Evolutionary conservation across 352 stramenopile genomes (phyloP).

Genomic region (Pythium apleroticum): DNA sequence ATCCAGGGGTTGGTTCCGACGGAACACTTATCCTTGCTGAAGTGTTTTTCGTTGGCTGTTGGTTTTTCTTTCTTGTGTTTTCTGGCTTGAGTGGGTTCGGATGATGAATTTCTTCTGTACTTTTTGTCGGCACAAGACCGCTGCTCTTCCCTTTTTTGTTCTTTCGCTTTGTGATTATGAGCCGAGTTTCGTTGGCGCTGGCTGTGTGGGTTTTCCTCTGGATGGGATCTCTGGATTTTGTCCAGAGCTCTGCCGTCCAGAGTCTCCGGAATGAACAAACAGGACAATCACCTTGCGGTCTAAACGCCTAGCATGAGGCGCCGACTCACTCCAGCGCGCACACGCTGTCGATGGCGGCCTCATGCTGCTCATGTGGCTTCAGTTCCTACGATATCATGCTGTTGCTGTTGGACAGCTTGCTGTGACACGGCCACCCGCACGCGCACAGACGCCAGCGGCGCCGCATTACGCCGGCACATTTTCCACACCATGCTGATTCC

Average conservation of each 20-base stretch:
- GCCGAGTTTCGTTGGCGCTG: not conserved
- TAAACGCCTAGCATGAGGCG: too few relatives aligned
- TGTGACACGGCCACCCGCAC: not conserved
- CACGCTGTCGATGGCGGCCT: not conserved
- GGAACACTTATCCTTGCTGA: not conserved
- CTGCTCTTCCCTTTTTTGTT: not conserved
- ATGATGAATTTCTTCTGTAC: slow-evolving; percentile 1
- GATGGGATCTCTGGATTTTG: not conserved
- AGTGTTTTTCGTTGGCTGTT: not conserved
- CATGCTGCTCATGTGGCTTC: not conserved
- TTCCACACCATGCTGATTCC: not conserved
- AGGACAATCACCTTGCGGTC: too few relatives aligned
- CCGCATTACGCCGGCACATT: not conserved
- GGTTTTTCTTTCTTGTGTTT: not conserved
- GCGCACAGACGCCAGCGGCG: not conserved
- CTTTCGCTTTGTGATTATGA: not conserved
- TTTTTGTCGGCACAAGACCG: not conserved
- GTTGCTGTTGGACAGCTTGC: not conserved
- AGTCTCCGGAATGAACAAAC: not conserved
- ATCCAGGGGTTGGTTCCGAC: not conserved
- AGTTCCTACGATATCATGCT: not conserved
- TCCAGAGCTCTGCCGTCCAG: not conserved
- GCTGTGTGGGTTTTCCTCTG: not conserved
- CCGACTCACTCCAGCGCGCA: too few relatives aligned
- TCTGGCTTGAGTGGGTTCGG: not conserved